phyloP scores from a whole-genome alignment of 2,329 filamentous ascomycete species.

The Colletotrichum godetiae region DNA sequence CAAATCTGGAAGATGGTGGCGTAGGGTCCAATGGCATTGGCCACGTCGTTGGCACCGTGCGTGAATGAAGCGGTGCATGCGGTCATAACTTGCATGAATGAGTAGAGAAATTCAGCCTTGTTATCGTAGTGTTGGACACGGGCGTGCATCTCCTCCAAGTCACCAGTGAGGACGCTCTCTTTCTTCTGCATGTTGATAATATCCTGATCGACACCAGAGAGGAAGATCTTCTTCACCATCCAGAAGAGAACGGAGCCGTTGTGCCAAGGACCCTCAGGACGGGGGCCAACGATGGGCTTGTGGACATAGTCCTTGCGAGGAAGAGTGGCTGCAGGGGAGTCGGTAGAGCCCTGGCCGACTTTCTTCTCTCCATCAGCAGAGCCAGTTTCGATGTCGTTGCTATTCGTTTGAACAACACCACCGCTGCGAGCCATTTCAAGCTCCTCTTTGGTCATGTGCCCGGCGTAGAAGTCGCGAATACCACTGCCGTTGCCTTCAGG shows the following conservation, averaged over 20 bases:
- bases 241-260: constrained; percentile 50
- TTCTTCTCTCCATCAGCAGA: constrained; percentile 42
- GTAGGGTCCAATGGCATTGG: constrained; percentile 72
- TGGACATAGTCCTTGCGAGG: neutral
- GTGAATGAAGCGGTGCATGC: constrained; percentile 72
- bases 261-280: constrained; percentile 52
- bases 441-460: constrained; percentile 59
- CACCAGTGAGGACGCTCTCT: constrained; percentile 58
- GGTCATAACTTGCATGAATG: constrained; percentile 69
- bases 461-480: constrained; percentile 62
- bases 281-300: constrained; percentile 45
- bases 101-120: constrained; percentile 69
- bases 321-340: constrained; percentile 27
- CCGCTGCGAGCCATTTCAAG: constrained; percentile 50
- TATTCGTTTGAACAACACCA: constrained; percentile 3
- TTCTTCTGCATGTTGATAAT: constrained; percentile 44
- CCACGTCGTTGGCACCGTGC: constrained; percentile 75
- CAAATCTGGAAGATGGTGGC: constrained; percentile 73
- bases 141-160: constrained; percentile 67
- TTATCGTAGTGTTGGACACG: constrained; percentile 71
- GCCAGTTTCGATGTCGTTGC: constrained; percentile 40
- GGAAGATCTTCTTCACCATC: constrained; percentile 52
- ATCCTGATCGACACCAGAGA: constrained; percentile 54
- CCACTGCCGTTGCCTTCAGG: constrained; percentile 49
- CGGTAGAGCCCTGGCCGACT: constrained; percentile 41